These are phyloP conservation scores for Microthlaspi erraticum DNA, from an alignment of 345 rosid genomes.

Conservation along the genomic window DNA sequence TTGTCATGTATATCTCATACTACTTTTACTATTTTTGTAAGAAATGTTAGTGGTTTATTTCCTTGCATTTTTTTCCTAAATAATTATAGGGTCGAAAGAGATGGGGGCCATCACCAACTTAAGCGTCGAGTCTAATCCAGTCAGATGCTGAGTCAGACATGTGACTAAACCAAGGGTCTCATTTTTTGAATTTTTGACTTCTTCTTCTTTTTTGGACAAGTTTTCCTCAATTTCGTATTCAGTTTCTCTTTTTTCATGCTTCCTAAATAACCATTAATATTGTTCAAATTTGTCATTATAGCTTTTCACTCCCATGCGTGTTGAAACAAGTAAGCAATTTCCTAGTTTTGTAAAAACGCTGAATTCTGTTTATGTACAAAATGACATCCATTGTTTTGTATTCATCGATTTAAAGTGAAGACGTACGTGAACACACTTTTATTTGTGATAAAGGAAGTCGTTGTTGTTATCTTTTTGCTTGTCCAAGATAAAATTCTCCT, in stretches of 20 bases:
- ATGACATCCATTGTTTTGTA: slow-evolving; percentile 12
- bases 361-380: slow-evolving; percentile 18
- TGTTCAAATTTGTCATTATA: slow-evolving; percentile 23
- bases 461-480: slow-evolving; percentile 8
- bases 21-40: slow-evolving; percentile 7
- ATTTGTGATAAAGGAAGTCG: neutral
- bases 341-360: slow-evolving; percentile 20
- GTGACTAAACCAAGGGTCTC: slow-evolving; percentile 34
- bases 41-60: slow-evolving; percentile 13
- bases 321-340: slow-evolving; percentile 28
- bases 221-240: slow-evolving; percentile 22
- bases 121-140: slow-evolving; percentile 45
- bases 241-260: slow-evolving; percentile 25
- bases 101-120: slow-evolving; percentile 41
- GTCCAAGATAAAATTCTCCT: neutral
- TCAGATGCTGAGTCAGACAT: slow-evolving; percentile 47
- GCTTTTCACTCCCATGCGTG: slow-evolving; percentile 34
- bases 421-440: slow-evolving; percentile 8
- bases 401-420: slow-evolving; percentile 14
- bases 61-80: slow-evolving; percentile 21
- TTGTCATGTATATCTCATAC: slow-evolving; percentile 15
- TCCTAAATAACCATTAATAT: slow-evolving; percentile 20
- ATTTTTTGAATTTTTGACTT: slow-evolving; percentile 17
- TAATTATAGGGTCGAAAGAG: slow-evolving; percentile 16
- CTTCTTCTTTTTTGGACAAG: slow-evolving; percentile 20